Percentiles rank a stretch among this genome's conserved stretches.
Conservation (phyloP, 2,329 filamentous ascomycete genomes). For the Thelonectria discophora region DNA sequence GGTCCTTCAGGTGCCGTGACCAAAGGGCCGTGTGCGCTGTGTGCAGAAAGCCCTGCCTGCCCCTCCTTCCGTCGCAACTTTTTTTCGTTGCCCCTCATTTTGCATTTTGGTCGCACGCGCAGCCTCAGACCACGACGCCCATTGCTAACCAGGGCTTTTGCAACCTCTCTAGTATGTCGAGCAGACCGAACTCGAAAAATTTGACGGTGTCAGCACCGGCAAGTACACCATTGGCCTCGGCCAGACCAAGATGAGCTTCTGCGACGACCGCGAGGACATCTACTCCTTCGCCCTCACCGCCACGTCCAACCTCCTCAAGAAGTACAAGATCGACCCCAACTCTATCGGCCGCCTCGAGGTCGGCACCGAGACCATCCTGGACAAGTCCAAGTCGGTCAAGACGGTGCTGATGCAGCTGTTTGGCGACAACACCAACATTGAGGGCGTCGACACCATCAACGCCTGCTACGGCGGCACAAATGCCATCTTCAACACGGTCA, state of each 20-base stretch:
- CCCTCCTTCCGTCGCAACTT: constrained; percentile 28
- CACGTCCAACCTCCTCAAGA: constrained; percentile 78
- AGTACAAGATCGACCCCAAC: constrained; percentile 83
- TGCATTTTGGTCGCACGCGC: constrained; percentile 15
- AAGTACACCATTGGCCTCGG: constrained; percentile 93
- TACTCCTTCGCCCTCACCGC: constrained; percentile 86
- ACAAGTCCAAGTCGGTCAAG: constrained; percentile 94
- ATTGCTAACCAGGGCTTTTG: constrained; percentile 41
- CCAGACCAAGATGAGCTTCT: constrained; percentile 93
- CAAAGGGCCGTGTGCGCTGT: constrained; percentile 32
- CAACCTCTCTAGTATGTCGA: constrained; percentile 75
- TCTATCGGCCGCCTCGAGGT: constrained; percentile 84
- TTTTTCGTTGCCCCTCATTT: constrained; percentile 35
- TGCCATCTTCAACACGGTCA: constrained; percentile 82
- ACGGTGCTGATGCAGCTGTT: constrained; percentile 89
- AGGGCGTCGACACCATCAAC: constrained; percentile 85
- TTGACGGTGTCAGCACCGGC: constrained; percentile 81
- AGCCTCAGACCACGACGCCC: constrained; percentile 27
- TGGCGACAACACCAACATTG: constrained; percentile 82
- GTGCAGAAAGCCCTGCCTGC: constrained; percentile 11
- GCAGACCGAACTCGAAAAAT: constrained; percentile 83
- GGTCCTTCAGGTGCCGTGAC: constrained; percentile 31
- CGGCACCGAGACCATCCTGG: constrained; percentile 84
- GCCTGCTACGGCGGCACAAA: constrained; percentile 90
- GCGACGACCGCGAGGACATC: constrained; percentile 90